phyloP scores from a whole-genome alignment of 306 rosid genomes.

The Castanea sativa region DNA sequence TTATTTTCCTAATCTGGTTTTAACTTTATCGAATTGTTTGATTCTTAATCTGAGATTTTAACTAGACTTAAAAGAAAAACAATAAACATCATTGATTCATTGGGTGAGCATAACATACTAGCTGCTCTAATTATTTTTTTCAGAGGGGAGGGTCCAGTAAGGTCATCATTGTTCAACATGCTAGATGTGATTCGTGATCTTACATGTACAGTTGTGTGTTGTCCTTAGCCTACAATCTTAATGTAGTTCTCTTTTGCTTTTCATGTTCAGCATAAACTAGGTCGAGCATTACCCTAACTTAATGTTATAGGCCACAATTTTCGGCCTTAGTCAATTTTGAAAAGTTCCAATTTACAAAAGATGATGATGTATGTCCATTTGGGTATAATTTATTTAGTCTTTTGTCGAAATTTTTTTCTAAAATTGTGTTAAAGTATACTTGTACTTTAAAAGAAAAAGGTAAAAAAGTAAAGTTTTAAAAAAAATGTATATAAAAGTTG shows the following conservation, averaged over 20 bases:
- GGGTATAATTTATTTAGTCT: no score
- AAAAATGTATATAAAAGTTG: no score
- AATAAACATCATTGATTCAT: no score
- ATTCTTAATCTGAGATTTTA: no score
- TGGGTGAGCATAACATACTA: not conserved
- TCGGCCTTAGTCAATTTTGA: not conserved
- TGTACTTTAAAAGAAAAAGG: fast-evolving
- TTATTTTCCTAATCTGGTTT: no score
- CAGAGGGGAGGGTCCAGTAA: not conserved
- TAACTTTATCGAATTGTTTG: no score
- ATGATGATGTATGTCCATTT: not conserved
- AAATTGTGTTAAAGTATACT: no score
- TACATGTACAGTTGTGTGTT: not conserved
- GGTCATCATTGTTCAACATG: not conserved
- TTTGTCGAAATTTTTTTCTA: no score
- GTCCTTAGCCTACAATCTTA: no score
- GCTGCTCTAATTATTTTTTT: not conserved
- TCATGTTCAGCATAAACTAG: not conserved
- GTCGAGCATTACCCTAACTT: not conserved
- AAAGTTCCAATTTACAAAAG: not conserved
- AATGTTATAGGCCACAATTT: not conserved
- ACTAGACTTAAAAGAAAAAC: no score
- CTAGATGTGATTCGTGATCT: not conserved
- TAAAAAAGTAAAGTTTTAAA: no score
- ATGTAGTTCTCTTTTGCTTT: not conserved